Evolutionary conservation across 495 filamentous ascomycete genomes (phyloP).

Genomic region (Neurospora sp.): DNA sequence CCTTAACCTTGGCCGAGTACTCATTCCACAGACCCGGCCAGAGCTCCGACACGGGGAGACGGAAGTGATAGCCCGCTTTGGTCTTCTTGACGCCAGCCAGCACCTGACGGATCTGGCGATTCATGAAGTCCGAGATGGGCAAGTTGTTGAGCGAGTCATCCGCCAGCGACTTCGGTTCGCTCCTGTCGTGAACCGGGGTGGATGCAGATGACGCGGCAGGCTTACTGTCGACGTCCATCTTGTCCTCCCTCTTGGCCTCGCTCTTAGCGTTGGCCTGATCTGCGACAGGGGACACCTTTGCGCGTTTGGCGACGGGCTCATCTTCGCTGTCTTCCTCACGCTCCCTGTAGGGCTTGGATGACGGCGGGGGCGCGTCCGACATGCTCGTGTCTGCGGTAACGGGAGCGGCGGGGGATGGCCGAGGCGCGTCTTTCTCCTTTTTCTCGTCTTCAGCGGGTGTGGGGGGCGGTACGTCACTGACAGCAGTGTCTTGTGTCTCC

Average conservation of each 20-base stretch:
- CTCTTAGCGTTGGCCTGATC: conserved; percentile 21
- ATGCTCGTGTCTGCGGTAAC: conserved; percentile 26
- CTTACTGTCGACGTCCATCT: conserved; percentile 13
- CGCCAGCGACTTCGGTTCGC: conserved; percentile 9
- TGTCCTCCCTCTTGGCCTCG: not conserved
- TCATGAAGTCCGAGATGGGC: conserved; percentile 37
- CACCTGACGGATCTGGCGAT: conserved; percentile 35
- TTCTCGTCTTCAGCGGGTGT: conserved; percentile 17
- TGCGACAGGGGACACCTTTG: conserved; percentile 36
- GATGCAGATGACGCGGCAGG: conserved; percentile 1
- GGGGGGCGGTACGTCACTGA: conserved; percentile 13
- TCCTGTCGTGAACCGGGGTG: not conserved
- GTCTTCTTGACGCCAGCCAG: conserved; percentile 73
- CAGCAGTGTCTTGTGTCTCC: conserved; percentile 19
- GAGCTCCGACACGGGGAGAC: conserved; percentile 52
- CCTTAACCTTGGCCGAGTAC: conserved; percentile 61
- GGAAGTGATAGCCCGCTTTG: conserved; percentile 62
- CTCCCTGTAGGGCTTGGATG: conserved; percentile 52
- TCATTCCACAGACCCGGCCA: conserved; percentile 46
- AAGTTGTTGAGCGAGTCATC: conserved; percentile 19
- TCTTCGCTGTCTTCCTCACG: conserved; percentile 62
- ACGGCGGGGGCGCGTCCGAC: conserved; percentile 21
- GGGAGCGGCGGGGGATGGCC: conserved; percentile 9
- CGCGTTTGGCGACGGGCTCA: conserved; percentile 69
- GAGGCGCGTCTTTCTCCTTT: conserved; percentile 4